These are phyloP conservation scores for Grifola frondosa DNA, from an alignment of 1,284 basidiomycete species.

Conservation along the genomic window DNA sequence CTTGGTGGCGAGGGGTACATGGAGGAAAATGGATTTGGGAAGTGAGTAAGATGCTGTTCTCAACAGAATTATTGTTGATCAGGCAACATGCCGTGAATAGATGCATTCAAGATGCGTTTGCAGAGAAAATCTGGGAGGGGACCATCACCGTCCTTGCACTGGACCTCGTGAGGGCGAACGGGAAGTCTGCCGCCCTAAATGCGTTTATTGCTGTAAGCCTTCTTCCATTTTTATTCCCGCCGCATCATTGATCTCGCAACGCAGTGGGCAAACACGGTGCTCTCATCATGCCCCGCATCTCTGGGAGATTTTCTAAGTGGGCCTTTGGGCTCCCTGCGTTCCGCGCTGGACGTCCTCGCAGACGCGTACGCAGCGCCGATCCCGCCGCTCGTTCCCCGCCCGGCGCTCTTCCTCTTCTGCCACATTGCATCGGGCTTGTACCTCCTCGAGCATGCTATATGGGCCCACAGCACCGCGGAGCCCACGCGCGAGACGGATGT, in stretches of 20 bases:
- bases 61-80: not conserved
- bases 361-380: conserved; percentile 38
- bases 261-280: conserved; percentile 54
- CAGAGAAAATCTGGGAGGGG: conserved; percentile 85
- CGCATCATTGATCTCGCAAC: conserved; percentile 2
- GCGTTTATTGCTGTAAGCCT: conserved; percentile 38
- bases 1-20: conserved; percentile 83
- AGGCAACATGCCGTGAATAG: conserved; percentile 34
- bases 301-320: conserved; percentile 29
- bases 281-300: conserved; percentile 40
- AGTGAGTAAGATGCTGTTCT: conserved; percentile 36
- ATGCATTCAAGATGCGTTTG: conserved; percentile 62
- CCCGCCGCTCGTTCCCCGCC: conserved; percentile 49
- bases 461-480: conserved; percentile 44
- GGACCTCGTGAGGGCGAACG: conserved; percentile 60
- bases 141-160: conserved; percentile 68
- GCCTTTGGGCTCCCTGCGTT: conserved; percentile 33
- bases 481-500: conserved; percentile 40
- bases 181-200: conserved; percentile 37
- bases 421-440: conserved; percentile 50
- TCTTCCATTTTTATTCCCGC: not conserved
- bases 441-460: conserved; percentile 66
- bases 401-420: conserved; percentile 57
- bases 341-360: conserved; percentile 38
- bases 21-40: conserved; percentile 72